Base-by-base conservation (phyloP, 2,329 filamentous ascomycete species). In the Aspergillus tubingensis region DNA sequence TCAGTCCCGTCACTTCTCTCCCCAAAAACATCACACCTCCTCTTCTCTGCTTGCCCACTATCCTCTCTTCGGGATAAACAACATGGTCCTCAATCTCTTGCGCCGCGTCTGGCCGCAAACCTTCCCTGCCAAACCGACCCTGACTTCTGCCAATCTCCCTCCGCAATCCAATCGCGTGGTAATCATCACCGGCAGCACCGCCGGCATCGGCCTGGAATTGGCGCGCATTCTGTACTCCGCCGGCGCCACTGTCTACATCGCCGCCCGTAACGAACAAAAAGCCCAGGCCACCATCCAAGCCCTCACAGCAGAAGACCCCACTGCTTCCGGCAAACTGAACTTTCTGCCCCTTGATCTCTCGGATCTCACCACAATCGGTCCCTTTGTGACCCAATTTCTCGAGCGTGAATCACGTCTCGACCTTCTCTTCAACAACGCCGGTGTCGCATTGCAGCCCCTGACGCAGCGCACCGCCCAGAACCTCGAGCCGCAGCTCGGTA, bases 91-190 rank as follows among this genome's bases (percentile, higher is more conserved):
- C 6, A 25, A 25, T 25, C 25, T 25, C 25, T 25, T 25, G 25
- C 25, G 25, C 25, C 53, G 53, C 19, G 44, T 44, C 53, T 43
- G 53, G 23, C 38, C 43, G 3, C 53, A 55, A 32, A 5, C 44
- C 15, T 55, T 55, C 30, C 53, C 53, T n/a, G 39, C 53, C 21
- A 44, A 55, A 13, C 52, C 52, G 23, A 54, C 52, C 21, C 52
- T 54, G 8, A 54, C 52, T 7, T 23, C 21, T 2, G 13, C 13
- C 5, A 44, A 8, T 1, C 39, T 55, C 2, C 39, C 39, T 13
- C 39, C 23, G 4, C 53, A 55, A 30, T 3, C 53, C 8, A 25
- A 19, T 8, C 38, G 39, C 7, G 39, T 44, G 2, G 38, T 55
- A 19, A 47, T 55, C 38, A 44, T 55, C 53, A 55, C 53, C 23